Conservation (phyloP, 2,329 filamentous ascomycete genomes). For the Dactylellina parvicollis region DNA sequence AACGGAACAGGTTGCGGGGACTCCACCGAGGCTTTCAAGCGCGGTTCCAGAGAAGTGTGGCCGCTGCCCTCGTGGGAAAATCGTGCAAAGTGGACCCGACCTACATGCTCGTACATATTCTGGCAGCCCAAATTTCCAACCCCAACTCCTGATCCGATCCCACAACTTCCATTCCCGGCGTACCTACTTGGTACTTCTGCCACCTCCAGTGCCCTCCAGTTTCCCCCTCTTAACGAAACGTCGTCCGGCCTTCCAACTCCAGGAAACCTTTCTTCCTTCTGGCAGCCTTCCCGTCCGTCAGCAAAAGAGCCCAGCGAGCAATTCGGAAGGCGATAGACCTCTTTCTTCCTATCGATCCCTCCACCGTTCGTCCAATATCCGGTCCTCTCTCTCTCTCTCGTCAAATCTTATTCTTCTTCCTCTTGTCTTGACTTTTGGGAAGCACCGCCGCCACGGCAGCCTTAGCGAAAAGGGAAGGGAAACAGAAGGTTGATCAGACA, state of each 20-base stretch:
- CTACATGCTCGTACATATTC: slow-evolving; percentile 21
- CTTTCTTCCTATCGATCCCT: background rate
- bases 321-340: slow-evolving; percentile 29
- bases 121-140: slow-evolving; percentile 3
- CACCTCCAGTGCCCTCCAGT: background rate
- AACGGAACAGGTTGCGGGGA: slow-evolving; percentile 47
- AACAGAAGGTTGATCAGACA: slow-evolving; percentile 50
- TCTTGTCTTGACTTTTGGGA: slow-evolving; percentile 24
- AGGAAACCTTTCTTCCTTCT: slow-evolving; percentile 28
- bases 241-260: slow-evolving; percentile 49
- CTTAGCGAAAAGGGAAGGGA: slow-evolving; percentile 52
- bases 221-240: slow-evolving; percentile 35
- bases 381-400: slow-evolving; percentile 5
- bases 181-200: slow-evolving; percentile 41
- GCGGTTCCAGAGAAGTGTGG: slow-evolving; percentile 43
- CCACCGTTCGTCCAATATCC: slow-evolving; percentile 20
- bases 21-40: slow-evolving; percentile 53
- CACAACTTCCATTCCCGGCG: slow-evolving; percentile 54
- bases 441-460: slow-evolving; percentile 50
- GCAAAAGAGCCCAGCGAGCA: slow-evolving; percentile 23
- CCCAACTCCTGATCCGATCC: slow-evolving; percentile 51
- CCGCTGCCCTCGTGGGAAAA: slow-evolving; percentile 54
- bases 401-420: slow-evolving; percentile 2
- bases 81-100: slow-evolving; percentile 51
- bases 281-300: slow-evolving; percentile 12